Base-by-base conservation (phyloP, 768 basidiomycete species). In the Rhizopogon salebrosus region DNA sequence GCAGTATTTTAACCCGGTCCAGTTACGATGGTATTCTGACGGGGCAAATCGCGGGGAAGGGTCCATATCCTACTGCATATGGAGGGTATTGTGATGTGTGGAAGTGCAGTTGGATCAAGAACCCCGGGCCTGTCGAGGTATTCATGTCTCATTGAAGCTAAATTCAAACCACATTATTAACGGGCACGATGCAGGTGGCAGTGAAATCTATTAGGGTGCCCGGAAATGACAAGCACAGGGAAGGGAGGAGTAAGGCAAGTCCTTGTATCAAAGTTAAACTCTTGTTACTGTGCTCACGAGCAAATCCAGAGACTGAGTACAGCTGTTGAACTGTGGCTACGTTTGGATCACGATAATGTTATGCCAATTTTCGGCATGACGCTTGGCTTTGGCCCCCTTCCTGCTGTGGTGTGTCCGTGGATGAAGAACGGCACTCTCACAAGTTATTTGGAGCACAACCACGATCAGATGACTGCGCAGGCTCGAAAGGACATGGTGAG, bases 371-470 rank as follows among this genome's bases (percentile, higher is more conserved):
- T 53, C 43, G 64, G 64, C 8, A 42, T 57, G 18, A 51, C 51
- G 7, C 27, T 51, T 20, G 57, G 53, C 6, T 65, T 64, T 51
- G 64, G 64, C 1, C 57, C 52, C 5, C 55, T 63, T n/a, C 51
- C 45, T 13, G 54, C 64, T 9, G 55, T 65, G 53, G 64, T 65
- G 23, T 63, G 58, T 34, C 64, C 62, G 0, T 65, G 64, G 64
- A 49, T 58, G 40, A 56, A 63, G n/a, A 62, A 65, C 48, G 66
- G 65, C 6, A 57, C 52, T 4, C 46, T 67, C 23, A 62, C 53
- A 8, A 41, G 31, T 13, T 63, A 63, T 41, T 49, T 63, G 16
- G 57, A 60, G 36, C 22, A 26, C 3, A 50, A 42, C 20, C 14
- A 41, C 20, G 16, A 38, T 24, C 13, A 38, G 52, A 26, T 10